phyloP scores from a whole-genome alignment of 345 rosid genomes.

The Passiflora organensis region DNA sequence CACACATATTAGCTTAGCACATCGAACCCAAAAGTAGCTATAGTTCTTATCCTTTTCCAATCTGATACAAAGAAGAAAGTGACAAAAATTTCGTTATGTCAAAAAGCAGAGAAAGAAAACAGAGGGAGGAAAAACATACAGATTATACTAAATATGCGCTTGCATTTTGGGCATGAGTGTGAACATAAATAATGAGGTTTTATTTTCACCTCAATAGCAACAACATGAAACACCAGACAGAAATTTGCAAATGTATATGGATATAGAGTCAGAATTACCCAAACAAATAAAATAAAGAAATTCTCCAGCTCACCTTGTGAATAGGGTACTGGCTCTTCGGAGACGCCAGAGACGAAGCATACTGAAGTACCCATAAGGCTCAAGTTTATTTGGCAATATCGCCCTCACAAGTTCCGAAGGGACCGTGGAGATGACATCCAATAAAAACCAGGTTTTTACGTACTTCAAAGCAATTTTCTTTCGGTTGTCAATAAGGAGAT shows the following conservation, averaged over 20 bases:
- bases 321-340: conserved; percentile 63
- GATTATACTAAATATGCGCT: too few species aligned
- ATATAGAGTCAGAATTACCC: too few species aligned
- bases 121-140: too few species aligned
- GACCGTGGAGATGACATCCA: conserved; percentile 65
- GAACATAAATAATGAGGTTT: too few species aligned
- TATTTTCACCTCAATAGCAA: too few species aligned
- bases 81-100: too few species aligned
- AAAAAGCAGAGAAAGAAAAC: too few species aligned
- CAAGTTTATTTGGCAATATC: conserved; percentile 39
- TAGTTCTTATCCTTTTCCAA: conserved; percentile 79
- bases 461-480: conserved; percentile 62
- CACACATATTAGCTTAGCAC: conserved; percentile 59
- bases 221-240: background rate
- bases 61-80: conserved; percentile 25
- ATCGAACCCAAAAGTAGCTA: conserved; percentile 67
- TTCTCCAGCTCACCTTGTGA: conserved; percentile 36
- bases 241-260: too few species aligned
- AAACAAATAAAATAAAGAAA: too few species aligned
- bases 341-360: conserved; percentile 96
- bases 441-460: conserved; percentile 42
- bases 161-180: too few species aligned
- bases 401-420: conserved; percentile 54
- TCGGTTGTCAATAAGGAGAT: conserved; percentile 56
- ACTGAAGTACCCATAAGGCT: conserved; percentile 56